A percentile compares a stretch with the other conserved stretches of the same genome.
Conservation (phyloP, 176 grass and related monocot species). For the Ensete ventricosum region DNA sequence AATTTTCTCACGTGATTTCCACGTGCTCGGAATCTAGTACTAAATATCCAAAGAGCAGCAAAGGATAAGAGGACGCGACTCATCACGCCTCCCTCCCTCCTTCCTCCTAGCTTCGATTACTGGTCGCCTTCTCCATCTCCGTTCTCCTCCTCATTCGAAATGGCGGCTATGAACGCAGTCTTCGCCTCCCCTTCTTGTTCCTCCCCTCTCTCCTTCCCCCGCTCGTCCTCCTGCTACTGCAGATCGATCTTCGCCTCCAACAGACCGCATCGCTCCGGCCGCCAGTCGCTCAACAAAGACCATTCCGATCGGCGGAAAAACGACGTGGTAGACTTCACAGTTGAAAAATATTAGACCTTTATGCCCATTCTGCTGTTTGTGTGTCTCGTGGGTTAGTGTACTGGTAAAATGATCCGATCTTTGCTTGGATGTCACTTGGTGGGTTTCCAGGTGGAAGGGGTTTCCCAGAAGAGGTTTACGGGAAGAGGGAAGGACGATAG, state of each 20-base stretch:
- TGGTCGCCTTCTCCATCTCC: no score
- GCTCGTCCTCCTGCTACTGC: neutral
- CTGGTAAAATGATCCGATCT: neutral
- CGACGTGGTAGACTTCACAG: slow-evolving; percentile 1
- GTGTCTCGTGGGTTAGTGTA: neutral
- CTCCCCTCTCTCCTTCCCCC: slow-evolving; percentile 3
- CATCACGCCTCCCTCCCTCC: no score
- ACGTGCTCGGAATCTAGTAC: no score
- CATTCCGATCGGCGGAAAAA: neutral
- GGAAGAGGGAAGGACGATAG: slow-evolving; percentile 27
- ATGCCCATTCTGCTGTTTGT: neutral
- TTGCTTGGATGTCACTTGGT: neutral
- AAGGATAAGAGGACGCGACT: no score
- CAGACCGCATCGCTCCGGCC: neutral
- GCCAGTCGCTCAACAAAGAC: neutral
- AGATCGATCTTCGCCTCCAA: slow-evolving; percentile 7
- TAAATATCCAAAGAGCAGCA: no score
- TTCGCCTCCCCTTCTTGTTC: slow-evolving; percentile 14
- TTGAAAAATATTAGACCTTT: neutral
- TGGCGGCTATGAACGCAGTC: slow-evolving; percentile 4
- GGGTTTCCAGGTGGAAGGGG: slow-evolving; percentile 32
- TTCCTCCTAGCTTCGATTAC: no score
- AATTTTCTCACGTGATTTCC: no score
- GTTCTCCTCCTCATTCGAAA: neutral
- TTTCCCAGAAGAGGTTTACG: slow-evolving; percentile 48